These are phyloP conservation scores for Dianthus caryophyllus DNA, from an alignment of 148 eudicot species.

Conservation along the genomic window DNA sequence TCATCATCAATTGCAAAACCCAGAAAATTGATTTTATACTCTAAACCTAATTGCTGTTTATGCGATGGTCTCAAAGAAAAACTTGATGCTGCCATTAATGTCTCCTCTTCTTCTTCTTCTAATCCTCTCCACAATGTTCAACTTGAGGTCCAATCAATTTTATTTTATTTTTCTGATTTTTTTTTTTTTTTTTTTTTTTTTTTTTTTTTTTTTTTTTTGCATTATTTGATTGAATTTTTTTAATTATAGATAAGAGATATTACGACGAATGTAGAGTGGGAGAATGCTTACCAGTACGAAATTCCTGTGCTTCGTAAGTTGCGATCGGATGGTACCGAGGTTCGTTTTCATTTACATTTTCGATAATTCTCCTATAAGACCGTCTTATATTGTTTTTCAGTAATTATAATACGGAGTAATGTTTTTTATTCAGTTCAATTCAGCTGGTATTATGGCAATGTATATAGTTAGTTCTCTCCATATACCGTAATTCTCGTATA, in stretches of 20 bases:
- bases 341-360: slow-evolving; percentile 7
- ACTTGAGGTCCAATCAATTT: no score
- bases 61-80: slow-evolving; percentile 95
- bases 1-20: slow-evolving; percentile 18
- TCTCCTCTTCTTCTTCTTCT: slow-evolving; percentile 29
- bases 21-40: slow-evolving; percentile 65
- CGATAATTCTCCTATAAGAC: not conserved
- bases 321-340: slow-evolving; percentile 79
- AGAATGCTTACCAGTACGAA: slow-evolving; percentile 85
- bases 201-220: not conserved
- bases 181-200: not conserved
- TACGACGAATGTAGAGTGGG: slow-evolving; percentile 87
- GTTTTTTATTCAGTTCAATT: no score
- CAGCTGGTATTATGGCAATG: no score
- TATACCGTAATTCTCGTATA: no score
- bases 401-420: no score
- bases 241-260: slow-evolving; percentile 73
- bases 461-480: no score
- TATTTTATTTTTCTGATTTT: no score
- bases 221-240: not conserved
- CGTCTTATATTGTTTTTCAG: no score
- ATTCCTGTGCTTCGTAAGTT: slow-evolving; percentile 81
- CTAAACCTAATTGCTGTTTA: slow-evolving; percentile 91
- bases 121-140: slow-evolving; percentile 48
- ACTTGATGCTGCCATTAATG: slow-evolving; percentile 48